Conservation (phyloP, 2,329 filamentous ascomycete genomes). For the Penicillium sp. region DNA sequence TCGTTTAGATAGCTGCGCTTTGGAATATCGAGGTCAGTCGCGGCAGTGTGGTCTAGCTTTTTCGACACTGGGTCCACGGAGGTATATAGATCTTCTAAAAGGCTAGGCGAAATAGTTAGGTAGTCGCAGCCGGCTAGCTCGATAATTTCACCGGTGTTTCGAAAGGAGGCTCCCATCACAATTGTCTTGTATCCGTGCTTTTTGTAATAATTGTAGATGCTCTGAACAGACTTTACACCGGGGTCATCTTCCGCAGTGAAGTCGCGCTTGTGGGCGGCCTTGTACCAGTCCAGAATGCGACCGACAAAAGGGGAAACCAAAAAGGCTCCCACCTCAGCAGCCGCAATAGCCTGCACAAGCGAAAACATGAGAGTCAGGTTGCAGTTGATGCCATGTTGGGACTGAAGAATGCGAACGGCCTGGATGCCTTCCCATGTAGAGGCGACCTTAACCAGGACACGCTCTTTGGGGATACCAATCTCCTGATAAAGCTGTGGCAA, state of each 20-base stretch:
- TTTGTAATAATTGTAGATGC: slow-evolving; percentile 99
- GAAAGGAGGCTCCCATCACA: slow-evolving; percentile 99
- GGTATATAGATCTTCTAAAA: slow-evolving; percentile 92
- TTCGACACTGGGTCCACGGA: slow-evolving; percentile 78
- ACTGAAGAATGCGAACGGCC: slow-evolving; percentile 94
- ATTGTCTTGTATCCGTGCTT: slow-evolving; percentile 99
- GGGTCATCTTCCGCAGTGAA: slow-evolving; percentile 90
- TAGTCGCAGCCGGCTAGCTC: slow-evolving; percentile 99
- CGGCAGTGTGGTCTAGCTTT: slow-evolving; percentile 79
- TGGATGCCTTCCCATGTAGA: slow-evolving; percentile 99
- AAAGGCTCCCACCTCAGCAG: slow-evolving; percentile 91
- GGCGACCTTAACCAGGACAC: slow-evolving; percentile 96
- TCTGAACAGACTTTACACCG: slow-evolving; percentile 89
- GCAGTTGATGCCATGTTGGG: slow-evolving; percentile 93
- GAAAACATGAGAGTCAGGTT: slow-evolving; percentile 99
- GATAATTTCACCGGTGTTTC: slow-evolving; percentile 93
- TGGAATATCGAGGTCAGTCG: slow-evolving; percentile 70
- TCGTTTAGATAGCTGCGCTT: slow-evolving; percentile 90
- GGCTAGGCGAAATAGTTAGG: slow-evolving; percentile 95
- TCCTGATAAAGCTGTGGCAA: slow-evolving; percentile 83
- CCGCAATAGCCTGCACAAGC: slow-evolving; percentile 87
- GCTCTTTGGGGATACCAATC: slow-evolving; percentile 87
- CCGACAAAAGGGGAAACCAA: slow-evolving; percentile 99
- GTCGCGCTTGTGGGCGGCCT: slow-evolving; percentile 91
- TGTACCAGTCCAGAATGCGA: slow-evolving; percentile 99